Percentiles rank a stretch among this genome's conserved stretches.
Evolutionary conservation across 208 protist species (phyloP).

Genomic region (Lotmaria passim): DNA sequence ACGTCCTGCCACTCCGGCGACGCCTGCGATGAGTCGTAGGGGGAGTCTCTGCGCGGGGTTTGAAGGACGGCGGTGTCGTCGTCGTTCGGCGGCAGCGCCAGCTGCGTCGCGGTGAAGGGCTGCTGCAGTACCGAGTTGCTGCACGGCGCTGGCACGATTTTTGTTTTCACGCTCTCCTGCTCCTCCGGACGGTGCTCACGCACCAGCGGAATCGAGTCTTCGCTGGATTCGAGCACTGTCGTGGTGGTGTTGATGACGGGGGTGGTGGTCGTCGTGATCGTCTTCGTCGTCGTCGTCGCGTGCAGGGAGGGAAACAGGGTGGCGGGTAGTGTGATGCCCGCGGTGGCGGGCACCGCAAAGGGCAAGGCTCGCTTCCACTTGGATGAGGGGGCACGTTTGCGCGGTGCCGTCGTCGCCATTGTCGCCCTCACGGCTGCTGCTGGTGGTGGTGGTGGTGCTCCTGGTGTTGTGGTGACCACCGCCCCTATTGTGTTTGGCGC

Average conservation of each 20-base stretch:
- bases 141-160: background rate
- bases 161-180: background rate
- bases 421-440: no score
- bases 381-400: background rate
- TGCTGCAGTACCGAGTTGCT: no score
- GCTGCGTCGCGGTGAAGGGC: background rate
- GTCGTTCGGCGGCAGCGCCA: background rate
- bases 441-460: no score
- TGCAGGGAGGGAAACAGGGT: background rate
- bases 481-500: no score
- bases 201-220: slow-evolving; percentile 6
- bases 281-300: background rate
- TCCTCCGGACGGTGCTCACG: background rate
- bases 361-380: background rate
- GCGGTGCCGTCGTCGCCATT: no score
- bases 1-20: slow-evolving; percentile 15
- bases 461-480: no score
- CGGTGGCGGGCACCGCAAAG: background rate
- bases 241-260: no score
- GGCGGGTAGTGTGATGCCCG: background rate
- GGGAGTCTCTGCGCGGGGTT: slow-evolving; percentile 12
- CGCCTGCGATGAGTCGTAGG: slow-evolving; percentile 11
- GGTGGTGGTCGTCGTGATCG: no score
- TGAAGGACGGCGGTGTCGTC: slow-evolving; percentile 12
- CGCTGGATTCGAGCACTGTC: background rate